Evolutionary conservation across 441 rosid genomes (phyloP).

Genomic region (Erodium trifolium): DNA sequence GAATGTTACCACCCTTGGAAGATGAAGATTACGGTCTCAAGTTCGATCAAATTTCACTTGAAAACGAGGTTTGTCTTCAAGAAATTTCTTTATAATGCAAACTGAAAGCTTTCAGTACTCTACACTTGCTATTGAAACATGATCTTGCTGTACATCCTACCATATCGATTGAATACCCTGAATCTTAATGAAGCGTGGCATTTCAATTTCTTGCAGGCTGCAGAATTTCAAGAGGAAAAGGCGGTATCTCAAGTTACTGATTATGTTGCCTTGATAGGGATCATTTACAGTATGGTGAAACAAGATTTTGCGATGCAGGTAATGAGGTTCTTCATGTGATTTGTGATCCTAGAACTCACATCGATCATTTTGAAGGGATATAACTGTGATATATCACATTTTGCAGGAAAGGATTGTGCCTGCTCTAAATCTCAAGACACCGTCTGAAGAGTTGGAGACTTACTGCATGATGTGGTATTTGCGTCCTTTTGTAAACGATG

Average conservation of each 20-base stretch:
- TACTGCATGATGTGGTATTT: constrained; percentile 78
- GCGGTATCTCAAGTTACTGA: constrained; percentile 26
- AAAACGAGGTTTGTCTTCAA: constrained; percentile 29
- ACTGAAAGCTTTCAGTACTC: neutral
- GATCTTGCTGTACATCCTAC: neutral
- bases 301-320: constrained; percentile 83
- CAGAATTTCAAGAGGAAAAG: constrained; percentile 26
- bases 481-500: constrained; percentile 60
- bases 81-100: neutral
- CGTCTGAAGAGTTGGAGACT: constrained; percentile 49
- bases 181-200: neutral
- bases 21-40: constrained; percentile 24
- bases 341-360: neutral
- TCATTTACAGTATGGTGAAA: constrained; percentile 61
- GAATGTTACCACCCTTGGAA: constrained; percentile 20
- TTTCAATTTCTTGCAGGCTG: neutral
- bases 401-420: constrained; percentile 63
- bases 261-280: constrained; percentile 42
- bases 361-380: neutral
- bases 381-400: neutral
- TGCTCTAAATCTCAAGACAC: constrained; percentile 49
- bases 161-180: neutral
- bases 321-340: neutral
- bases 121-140: too few relatives aligned
- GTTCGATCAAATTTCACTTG: constrained; percentile 23